These are phyloP conservation scores for Thinopyrum elongatum DNA, from an alignment of 176 grass and related monocot genomes.

Conservation along the genomic window DNA sequence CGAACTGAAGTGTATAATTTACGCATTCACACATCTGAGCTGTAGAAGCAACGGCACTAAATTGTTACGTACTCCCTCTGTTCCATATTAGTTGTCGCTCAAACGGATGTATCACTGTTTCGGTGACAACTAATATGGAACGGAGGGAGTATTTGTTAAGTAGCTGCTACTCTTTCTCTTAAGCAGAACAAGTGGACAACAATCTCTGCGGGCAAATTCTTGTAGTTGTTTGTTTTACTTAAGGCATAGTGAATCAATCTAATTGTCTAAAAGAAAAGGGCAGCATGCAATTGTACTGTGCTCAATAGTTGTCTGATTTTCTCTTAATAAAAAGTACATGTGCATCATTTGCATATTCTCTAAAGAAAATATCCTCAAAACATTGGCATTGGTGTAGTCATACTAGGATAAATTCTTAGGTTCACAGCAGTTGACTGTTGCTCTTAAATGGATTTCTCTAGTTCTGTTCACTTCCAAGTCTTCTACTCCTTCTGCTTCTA, in stretches of 20 bases:
- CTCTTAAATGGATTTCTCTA: constrained; percentile 6
- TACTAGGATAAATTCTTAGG: not conserved
- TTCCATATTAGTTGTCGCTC: too few relatives aligned
- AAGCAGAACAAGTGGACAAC: not conserved
- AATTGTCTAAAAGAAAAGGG: too few relatives aligned
- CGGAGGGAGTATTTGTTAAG: not conserved
- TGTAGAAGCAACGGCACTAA: not conserved
- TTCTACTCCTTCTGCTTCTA: constrained; percentile 15
- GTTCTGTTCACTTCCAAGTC: not conserved
- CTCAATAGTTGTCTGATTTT: too few relatives aligned
- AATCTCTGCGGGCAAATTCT: not conserved
- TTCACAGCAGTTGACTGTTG: not conserved
- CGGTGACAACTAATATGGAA: too few relatives aligned
- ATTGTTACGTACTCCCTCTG: not conserved
- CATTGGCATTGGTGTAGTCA: not conserved
- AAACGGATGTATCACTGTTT: too few relatives aligned
- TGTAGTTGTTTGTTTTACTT: too few relatives aligned
- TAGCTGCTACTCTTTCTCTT: not conserved
- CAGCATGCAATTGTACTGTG: too few relatives aligned
- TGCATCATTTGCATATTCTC: constrained; percentile 1
- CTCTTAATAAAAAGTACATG: constrained; percentile 3
- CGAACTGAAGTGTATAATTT: constrained; percentile 16
- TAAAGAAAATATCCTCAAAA: not conserved
- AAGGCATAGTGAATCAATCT: not conserved
- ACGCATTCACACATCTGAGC: not conserved